Conservation (phyloP, 116 monocot genomes). For the Phalaenopsis hybrid region DNA sequence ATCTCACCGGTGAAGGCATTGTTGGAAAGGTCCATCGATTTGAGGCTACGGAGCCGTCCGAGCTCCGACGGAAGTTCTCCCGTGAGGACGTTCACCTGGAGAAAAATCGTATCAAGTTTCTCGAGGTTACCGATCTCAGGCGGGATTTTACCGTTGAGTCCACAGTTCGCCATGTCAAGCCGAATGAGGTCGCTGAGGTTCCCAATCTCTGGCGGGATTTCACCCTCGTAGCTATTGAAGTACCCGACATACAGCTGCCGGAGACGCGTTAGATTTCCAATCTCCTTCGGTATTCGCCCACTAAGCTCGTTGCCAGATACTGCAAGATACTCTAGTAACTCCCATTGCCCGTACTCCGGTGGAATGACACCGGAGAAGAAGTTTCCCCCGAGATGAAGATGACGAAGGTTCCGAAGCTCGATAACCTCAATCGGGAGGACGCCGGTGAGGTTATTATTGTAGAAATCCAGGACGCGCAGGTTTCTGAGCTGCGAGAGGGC, state of each 20-base stretch:
- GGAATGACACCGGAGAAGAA: conserved; percentile 76
- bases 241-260: conserved; percentile 73
- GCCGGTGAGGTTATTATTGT: conserved; percentile 47
- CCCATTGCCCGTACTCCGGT: conserved; percentile 51
- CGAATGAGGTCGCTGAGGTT: conserved; percentile 28
- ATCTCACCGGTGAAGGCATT: conserved; percentile 40
- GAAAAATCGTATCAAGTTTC: conserved; percentile 41
- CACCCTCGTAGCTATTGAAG: conserved; percentile 71
- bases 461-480: conserved; percentile 45
- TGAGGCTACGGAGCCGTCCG: conserved; percentile 24
- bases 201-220: conserved; percentile 34
- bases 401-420: conserved; percentile 40
- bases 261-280: conserved; percentile 56
- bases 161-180: conserved; percentile 51
- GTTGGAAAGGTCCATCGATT: conserved; percentile 50
- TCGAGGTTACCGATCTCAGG: conserved; percentile 32
- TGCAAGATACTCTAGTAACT: conserved; percentile 62
- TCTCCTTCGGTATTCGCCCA: conserved; percentile 55
- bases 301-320: conserved; percentile 75
- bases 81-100: conserved; percentile 45
- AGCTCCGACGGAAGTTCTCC: conserved; percentile 28
- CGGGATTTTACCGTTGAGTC: conserved; percentile 41
- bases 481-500: conserved; percentile 11
- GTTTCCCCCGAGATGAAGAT: conserved; percentile 84
- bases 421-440: conserved; percentile 40